Evolutionary conservation across 1,139 yeast species (phyloP), one percentile per base, ranked within the genome.

Genomic region (Candida sp.): DNA sequence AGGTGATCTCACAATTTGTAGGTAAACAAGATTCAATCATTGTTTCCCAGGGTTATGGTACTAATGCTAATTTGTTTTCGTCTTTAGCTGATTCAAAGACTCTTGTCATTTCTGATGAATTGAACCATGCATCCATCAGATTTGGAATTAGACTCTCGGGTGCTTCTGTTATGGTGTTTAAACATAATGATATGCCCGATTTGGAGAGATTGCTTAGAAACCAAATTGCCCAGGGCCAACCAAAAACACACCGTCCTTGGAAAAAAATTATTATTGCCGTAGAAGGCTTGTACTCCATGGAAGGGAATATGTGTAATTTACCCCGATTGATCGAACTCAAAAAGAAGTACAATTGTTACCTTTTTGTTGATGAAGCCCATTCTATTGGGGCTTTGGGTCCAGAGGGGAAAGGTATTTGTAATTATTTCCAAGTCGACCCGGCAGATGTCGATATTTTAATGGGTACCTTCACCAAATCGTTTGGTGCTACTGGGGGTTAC

Each of bases 401-500:
- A 35, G 68, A 70, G 41, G 99, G 99, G 41, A 82, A 88, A 58
- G 99, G 99, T 59, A 85, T 93, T 33, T 91, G 98, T 68, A 98
- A 95, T 62, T 88, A 88, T 66, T 93, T 87, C 61, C 84, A 84
- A 39, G 79, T 93, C 44, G 79, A 82, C 51, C 93, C 98, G 34
- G 63, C 70, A 21, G 79, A 81, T 41, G 75, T 93, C 43, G 99
- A 93, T 66, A 70, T 95, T 49, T 70, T 93, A 54, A 93, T 93
- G 99, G 99, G 99, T 41, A 93, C 99, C 6, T 79, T 95, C 46
- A 95, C 99, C 43, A 93, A 93, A 68, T 89, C 97, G 5, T 93
- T 93, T 65, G 99, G 99, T 59, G 98, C 99, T 25, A 90, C 98
- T 39, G 99, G 99, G 58, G 99, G 99, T 40, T 93, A 93, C 62